A percentile compares a stretch with the other conserved stretches of the same genome.
phyloP scores from a whole-genome alignment of 768 basidiomycete species.

The Cystobasidiopsis lactophilus region DNA sequence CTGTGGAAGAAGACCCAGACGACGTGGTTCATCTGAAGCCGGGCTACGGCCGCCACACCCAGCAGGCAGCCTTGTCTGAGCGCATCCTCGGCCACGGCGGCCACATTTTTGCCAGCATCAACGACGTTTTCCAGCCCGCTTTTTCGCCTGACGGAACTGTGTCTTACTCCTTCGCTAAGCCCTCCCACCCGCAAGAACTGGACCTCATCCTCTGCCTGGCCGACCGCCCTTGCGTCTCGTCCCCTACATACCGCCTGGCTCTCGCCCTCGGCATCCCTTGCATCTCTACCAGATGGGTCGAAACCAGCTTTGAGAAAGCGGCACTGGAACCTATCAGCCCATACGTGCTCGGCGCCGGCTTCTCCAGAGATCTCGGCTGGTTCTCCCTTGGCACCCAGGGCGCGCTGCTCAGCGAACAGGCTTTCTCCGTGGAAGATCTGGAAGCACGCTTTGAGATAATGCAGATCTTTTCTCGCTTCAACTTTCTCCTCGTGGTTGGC shows the following conservation, averaged over 20 bases:
- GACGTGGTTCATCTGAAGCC: no score
- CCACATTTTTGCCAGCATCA: slow-evolving; percentile 10
- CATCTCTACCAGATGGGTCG: slow-evolving; percentile 36
- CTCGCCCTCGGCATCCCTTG: slow-evolving; percentile 74
- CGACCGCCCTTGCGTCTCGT: slow-evolving; percentile 33
- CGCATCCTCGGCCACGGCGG: slow-evolving; percentile 10
- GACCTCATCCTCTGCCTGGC: slow-evolving; percentile 20
- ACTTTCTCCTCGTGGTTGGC: neutral
- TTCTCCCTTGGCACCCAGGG: slow-evolving; percentile 22
- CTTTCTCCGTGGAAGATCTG: neutral
- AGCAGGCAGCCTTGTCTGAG: neutral
- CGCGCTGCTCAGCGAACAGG: slow-evolving; percentile 18
- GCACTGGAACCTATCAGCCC: slow-evolving; percentile 31
- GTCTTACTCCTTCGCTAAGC: neutral
- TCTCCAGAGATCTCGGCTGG: slow-evolving; percentile 24
- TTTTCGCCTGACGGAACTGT: neutral
- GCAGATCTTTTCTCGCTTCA: neutral
- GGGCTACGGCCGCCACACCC: neutral
- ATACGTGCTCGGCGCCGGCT: slow-evolving; percentile 38
- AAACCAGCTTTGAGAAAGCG: slow-evolving; percentile 2
- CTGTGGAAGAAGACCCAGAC: no score
- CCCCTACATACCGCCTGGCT: slow-evolving; percentile 58
- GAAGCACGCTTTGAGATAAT: neutral
- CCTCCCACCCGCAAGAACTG: slow-evolving; percentile 3
- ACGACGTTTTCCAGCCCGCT: slow-evolving; percentile 10